These are phyloP conservation scores for Luvunga scandens DNA, from an alignment of 345 rosid species.

Conservation along the genomic window DNA sequence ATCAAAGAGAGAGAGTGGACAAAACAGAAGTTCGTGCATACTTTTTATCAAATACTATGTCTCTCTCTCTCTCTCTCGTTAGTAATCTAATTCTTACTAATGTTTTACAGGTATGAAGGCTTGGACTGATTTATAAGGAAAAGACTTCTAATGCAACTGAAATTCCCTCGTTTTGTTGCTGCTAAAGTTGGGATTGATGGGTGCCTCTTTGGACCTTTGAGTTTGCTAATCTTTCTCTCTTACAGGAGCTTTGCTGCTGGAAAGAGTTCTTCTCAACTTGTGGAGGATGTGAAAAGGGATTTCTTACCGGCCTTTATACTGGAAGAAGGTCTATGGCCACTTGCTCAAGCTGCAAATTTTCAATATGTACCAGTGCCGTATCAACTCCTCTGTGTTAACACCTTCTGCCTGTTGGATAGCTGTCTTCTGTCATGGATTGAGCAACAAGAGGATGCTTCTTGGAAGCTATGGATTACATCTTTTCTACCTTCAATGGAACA, in stretches of 20 bases:
- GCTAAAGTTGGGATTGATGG: conserved; percentile 88
- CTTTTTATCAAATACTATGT: neutral
- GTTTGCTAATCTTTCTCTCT: conserved; percentile 71
- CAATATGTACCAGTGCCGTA: conserved; percentile 74
- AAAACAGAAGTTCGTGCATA: neutral
- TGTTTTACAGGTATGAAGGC: conserved; percentile 67
- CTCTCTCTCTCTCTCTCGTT: neutral
- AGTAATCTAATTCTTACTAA: neutral
- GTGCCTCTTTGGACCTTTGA: conserved; percentile 80
- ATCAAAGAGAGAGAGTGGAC: too few species aligned
- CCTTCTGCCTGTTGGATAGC: conserved; percentile 81
- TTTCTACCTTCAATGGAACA: conserved; percentile 25
- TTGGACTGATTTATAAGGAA: conserved; percentile 65
- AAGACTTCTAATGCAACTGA: conserved; percentile 60
- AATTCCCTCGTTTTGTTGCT: conserved; percentile 64
- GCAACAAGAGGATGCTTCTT: conserved; percentile 88
- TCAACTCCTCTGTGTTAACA: conserved; percentile 83
- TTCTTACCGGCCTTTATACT: conserved; percentile 74
- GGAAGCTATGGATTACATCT: conserved; percentile 77
- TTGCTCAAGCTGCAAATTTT: conserved; percentile 80
- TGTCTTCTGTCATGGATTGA: conserved; percentile 83
- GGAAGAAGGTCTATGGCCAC: conserved; percentile 86
- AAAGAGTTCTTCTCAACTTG: conserved; percentile 57
- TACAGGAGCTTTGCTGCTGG: conserved; percentile 86
- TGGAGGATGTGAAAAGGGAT: conserved; percentile 81